phyloP scores from a whole-genome alignment of 495 filamentous ascomycete genomes.

The Penicillium riverlandense region DNA sequence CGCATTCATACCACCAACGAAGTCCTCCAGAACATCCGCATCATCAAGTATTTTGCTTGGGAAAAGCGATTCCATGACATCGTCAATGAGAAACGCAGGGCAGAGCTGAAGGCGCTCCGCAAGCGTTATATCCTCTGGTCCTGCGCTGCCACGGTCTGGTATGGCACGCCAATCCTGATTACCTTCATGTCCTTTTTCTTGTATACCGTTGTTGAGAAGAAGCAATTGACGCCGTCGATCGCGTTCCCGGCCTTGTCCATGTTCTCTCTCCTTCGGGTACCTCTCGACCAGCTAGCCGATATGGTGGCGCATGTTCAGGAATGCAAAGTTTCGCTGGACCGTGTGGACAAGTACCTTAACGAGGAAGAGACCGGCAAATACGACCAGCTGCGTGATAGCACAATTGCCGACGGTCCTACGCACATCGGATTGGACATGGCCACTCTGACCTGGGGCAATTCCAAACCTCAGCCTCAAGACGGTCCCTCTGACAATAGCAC shows the following conservation, averaged over 20 bases:
- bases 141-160: conserved; percentile 87
- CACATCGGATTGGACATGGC: conserved; percentile 79
- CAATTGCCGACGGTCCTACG: conserved; percentile 51
- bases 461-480: conserved; percentile 25
- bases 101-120: conserved; percentile 72
- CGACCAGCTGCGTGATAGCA: conserved; percentile 63
- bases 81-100: conserved; percentile 78
- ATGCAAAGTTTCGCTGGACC: conserved; percentile 92
- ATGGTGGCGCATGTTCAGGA: conserved; percentile 99
- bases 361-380: conserved; percentile 98
- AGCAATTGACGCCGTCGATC: conserved; percentile 82
- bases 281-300: conserved; percentile 92
- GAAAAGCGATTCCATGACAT: conserved; percentile 83
- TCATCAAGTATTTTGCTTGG: conserved; percentile 99
- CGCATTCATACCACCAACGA: conserved; percentile 97
- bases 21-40: conserved; percentile 92
- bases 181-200: conserved; percentile 93
- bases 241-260: conserved; percentile 96
- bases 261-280: conserved; percentile 90
- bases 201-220: conserved; percentile 87
- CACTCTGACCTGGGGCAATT: conserved; percentile 79
- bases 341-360: conserved; percentile 89
- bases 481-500: conserved; percentile 13
- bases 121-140: conserved; percentile 87
- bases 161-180: conserved; percentile 89